Evolutionary conservation across 2,329 filamentous ascomycete genomes (phyloP), one percentile per base, ranked within the genome.

Genomic region (Falciphora oryzae): DNA sequence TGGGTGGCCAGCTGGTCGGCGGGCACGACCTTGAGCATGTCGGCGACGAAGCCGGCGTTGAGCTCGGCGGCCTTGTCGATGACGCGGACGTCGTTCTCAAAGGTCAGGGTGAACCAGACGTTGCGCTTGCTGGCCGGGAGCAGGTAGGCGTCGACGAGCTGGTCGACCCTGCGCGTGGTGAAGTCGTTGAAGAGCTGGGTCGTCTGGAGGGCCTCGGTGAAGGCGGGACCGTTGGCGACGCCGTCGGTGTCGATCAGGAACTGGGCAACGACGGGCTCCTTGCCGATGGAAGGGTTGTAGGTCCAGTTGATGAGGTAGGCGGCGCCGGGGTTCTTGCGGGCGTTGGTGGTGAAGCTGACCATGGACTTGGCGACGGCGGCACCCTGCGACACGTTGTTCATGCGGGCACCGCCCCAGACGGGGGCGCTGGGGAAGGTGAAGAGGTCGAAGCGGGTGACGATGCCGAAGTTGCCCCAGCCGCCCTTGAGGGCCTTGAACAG

Each of bases 401-500:
- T 1, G 5, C 38, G 61, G 3, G 58, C 28, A 27, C 66, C 66
- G 25, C 64, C 64, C 66, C 66, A 65, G 58, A 64, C 29, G 18
- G 59, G 60, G 44, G 27, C 29, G 61, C 28, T 44, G 32, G 63
- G 44, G 31, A 63, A 59, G 27, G 64, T 65, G 18, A 29, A 29
- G 16, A 65, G 56, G 59, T 67, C 68, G 63, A 70, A 64, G 27
- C 66, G 63, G 22, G 75, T 70, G 4, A 71, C 67, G 61, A 74
- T 69, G 62, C 77, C 78, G 59, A 78, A 78, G 67, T 80, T 81
- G 66, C 72, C 75, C 28, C 74, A 71, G 27, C 79, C 79, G 27
- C 79, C 79, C 59, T 77, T 75, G 2, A 80, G 71, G 1, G 78
- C 78, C 65, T 71, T 73, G 68, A 71, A 80, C 4, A 81, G 73